Percentiles rank a stretch among this genome's conserved stretches.
Conservation (phyloP, 2,329 filamentous ascomycete genomes). For the Teratosphaeria nubilosa region DNA sequence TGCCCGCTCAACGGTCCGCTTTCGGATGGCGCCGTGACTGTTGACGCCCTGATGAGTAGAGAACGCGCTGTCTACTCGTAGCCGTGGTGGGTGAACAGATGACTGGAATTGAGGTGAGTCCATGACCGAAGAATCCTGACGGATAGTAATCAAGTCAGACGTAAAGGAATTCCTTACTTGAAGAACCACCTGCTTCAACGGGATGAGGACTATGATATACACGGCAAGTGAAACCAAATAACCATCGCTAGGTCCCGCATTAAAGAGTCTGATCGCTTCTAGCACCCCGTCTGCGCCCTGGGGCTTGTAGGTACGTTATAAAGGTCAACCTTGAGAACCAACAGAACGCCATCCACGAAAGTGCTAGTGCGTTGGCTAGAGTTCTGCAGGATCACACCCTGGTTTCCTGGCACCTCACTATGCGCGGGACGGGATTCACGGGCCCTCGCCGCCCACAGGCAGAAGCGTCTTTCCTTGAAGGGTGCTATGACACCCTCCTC, state of each 20-base stretch:
- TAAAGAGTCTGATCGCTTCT: slow-evolving; percentile 15
- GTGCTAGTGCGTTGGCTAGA: slow-evolving; percentile 11
- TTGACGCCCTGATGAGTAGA: slow-evolving; percentile 12
- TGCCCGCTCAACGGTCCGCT: slow-evolving; percentile 16
- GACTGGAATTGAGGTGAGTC: slow-evolving; percentile 24
- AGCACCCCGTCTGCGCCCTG: slow-evolving; percentile 14
- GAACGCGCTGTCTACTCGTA: slow-evolving; percentile 18
- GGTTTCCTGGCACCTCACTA: background rate
- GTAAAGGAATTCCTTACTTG: slow-evolving; percentile 5
- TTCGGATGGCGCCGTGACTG: slow-evolving; percentile 20
- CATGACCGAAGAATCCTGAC: slow-evolving; percentile 14
- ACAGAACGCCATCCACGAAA: slow-evolving; percentile 10
- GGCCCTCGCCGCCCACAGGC: background rate
- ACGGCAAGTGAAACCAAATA: slow-evolving; percentile 8
- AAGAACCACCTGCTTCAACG: slow-evolving; percentile 7
- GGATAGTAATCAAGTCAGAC: slow-evolving; percentile 3
- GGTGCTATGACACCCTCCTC: background rate
- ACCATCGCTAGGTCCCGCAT: slow-evolving; percentile 13
- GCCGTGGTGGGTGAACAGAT: slow-evolving; percentile 10
- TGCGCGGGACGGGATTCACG: background rate
- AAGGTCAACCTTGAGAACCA: slow-evolving; percentile 16
- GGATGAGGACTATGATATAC: slow-evolving; percentile 11
- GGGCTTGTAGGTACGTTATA: slow-evolving; percentile 16
- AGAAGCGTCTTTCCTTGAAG: background rate
- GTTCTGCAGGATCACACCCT: background rate